Conservation (phyloP, 345 rosid genomes). For the Salix brachista region DNA sequence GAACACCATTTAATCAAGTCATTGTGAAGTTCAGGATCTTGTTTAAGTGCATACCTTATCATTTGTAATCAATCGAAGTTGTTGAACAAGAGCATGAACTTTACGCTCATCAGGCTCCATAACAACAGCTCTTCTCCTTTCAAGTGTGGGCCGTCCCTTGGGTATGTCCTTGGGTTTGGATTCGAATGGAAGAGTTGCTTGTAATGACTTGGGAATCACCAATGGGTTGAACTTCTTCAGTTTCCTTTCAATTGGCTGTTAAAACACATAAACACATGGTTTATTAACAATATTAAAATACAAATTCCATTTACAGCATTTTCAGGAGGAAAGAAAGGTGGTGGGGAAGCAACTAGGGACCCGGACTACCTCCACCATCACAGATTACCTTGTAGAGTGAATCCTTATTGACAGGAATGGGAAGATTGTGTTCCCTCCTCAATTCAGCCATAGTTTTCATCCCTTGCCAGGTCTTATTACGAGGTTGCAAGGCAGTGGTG, state of each 20-base stretch:
- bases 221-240: constrained; percentile 65
- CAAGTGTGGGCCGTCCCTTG: constrained; percentile 42
- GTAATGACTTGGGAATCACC: constrained; percentile 68
- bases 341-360: too few species aligned
- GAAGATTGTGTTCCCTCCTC: too few species aligned
- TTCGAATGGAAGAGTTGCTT: constrained; percentile 63
- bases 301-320: not conserved
- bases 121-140: constrained; percentile 67
- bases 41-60: constrained; percentile 47
- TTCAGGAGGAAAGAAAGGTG: too few species aligned
- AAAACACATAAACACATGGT: not conserved
- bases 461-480: too few species aligned
- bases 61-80: constrained; percentile 45
- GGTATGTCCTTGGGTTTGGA: constrained; percentile 79
- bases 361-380: too few species aligned
- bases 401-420: too few species aligned
- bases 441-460: too few species aligned
- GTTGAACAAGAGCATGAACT: constrained; percentile 55
- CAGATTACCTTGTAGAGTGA: too few species aligned
- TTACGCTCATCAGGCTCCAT: constrained; percentile 63
- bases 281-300: not conserved
- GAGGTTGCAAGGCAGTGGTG: too few species aligned
- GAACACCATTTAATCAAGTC: not conserved
- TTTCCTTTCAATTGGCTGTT: constrained; percentile 79
- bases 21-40: not conserved